Conservation (phyloP, 2,329 filamentous ascomycete genomes). For the Arthrinium puccinioides region DNA sequence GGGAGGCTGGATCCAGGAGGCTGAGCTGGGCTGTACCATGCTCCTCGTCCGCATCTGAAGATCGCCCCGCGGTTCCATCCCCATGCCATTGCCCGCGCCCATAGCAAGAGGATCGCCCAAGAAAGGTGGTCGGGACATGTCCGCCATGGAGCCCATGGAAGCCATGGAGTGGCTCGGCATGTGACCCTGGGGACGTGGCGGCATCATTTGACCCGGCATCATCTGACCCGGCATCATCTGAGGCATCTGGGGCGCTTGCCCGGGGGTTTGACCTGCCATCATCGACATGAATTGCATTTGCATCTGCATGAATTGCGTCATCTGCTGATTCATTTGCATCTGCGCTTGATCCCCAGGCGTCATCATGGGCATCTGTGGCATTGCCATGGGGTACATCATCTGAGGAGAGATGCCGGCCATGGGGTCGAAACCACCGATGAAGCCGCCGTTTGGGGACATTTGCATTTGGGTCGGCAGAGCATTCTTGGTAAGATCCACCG, state of each 20-base stretch:
- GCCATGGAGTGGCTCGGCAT: constrained; percentile 37
- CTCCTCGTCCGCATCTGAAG: constrained; percentile 65
- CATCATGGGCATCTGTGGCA: constrained; percentile 31
- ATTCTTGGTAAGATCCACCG: constrained; percentile 45
- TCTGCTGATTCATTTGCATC: constrained; percentile 74
- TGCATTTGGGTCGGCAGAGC: constrained; percentile 22
- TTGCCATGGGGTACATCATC: constrained; percentile 38
- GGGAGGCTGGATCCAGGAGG: constrained; percentile 46
- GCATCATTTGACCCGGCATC: constrained; percentile 14
- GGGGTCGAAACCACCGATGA: constrained; percentile 37
- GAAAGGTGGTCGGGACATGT: constrained; percentile 22
- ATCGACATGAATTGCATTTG: constrained; percentile 93
- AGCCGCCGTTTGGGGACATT: constrained; percentile 24
- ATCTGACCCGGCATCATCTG: constrained; percentile 10
- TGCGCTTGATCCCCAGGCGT: constrained; percentile 65
- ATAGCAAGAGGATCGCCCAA: constrained; percentile 19
- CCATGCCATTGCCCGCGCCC: constrained; percentile 31
- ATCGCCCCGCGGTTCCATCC: constrained; percentile 36
- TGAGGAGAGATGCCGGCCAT: constrained; percentile 40
- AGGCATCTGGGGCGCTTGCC: constrained; percentile 11
- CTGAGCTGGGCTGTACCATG: constrained; percentile 66
- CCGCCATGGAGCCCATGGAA: constrained; percentile 33
- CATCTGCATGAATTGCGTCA: constrained; percentile 86
- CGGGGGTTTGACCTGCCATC: constrained; percentile 46
- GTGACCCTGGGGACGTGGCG: constrained; percentile 24